These are phyloP conservation scores for Sinapis alba DNA, from an alignment of 441 rosid species.

Conservation along the genomic window DNA sequence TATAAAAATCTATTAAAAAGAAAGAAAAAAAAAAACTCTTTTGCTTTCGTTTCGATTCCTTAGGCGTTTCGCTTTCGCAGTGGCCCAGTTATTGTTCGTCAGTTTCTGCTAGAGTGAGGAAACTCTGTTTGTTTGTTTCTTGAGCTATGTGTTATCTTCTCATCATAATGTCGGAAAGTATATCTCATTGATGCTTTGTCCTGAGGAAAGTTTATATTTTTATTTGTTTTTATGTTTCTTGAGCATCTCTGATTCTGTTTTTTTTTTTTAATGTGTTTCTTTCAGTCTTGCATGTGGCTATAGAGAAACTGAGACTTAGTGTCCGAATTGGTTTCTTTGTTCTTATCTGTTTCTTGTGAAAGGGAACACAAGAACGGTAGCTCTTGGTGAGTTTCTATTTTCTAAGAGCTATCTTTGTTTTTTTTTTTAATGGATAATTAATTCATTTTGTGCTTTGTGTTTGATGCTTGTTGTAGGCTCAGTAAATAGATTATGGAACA, in stretches of 20 bases:
- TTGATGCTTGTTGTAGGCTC: slow-evolving; percentile 43
- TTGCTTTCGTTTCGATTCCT: slow-evolving; percentile 19
- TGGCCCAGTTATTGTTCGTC: slow-evolving; percentile 38
- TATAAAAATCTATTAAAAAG: not conserved
- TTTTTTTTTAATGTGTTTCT: not conserved
- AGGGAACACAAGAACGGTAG: not conserved
- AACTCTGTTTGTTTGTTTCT: slow-evolving; percentile 19
- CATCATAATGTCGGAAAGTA: slow-evolving; percentile 3
- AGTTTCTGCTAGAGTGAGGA: slow-evolving; percentile 24
- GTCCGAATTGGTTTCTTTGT: not conserved
- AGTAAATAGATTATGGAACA: slow-evolving; percentile 46
- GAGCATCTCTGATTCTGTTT: slow-evolving; percentile 4
- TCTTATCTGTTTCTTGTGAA: not conserved
- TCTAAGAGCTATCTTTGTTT: not conserved
- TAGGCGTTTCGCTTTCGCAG: slow-evolving; percentile 36
- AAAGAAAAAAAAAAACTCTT: not conserved
- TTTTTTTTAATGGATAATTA: not conserved
- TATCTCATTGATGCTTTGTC: not conserved
- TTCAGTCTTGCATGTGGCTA: slow-evolving; percentile 26
- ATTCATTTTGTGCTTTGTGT: not conserved
- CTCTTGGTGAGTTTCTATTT: slow-evolving; percentile 21
- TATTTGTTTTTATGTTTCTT: not conserved
- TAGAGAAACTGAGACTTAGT: not conserved
- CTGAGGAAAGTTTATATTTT: slow-evolving; percentile 19
- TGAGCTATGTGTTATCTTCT: slow-evolving; percentile 24